Base-by-base conservation (phyloP, 176 grass and related monocot species). In the Aegilops umbellulata region DNA sequence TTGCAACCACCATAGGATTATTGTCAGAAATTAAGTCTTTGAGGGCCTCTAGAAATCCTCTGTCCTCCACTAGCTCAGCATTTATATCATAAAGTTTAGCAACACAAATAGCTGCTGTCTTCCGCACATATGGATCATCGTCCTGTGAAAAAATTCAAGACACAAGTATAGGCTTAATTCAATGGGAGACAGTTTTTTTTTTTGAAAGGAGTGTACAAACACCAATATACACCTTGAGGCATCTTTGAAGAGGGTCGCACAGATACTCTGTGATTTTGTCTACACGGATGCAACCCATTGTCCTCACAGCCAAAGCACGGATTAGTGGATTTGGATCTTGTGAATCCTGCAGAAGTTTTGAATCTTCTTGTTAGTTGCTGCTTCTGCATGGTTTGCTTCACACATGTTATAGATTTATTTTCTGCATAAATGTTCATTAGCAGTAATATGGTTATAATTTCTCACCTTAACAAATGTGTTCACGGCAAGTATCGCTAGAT, bases 21-120 rank as follows among this genome's bases (percentile, higher is more conserved):
- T 99, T 99, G 83, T 99, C 97, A 77, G 94, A 99, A 69, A 99
- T 99, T 75, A 99, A 91, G 80, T 99, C 94, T 55, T 94, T 99
- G 46, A 95, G 90, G 60, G 89, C 93, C 82, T 99, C 97, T 46
- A 99, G 79, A 82, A 99, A 99, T 73, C 97, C 97, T 81, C 97
- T 91, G 84, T 99, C 97, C 91, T 99, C 94, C 72, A 99, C 97
- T 78, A 99, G 80, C 84, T 96, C 94, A 64, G 94, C 94, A 29
- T 99, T 99, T 94, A 99, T 99, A 83, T 99, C 97, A 90, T 96
- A 99, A 74, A 99, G 90, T 72, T 99, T 99, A 82, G 97, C 94
- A 53, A 99, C 97, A 91, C 97, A 99, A 69, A 99, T 96, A 69
- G 97, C 97, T 83, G 97, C 97, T 82, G 97, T 99, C 82, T 99